Evolutionary conservation across 257 asterid species (phyloP).

Genomic region (Leonotis leonurus): DNA sequence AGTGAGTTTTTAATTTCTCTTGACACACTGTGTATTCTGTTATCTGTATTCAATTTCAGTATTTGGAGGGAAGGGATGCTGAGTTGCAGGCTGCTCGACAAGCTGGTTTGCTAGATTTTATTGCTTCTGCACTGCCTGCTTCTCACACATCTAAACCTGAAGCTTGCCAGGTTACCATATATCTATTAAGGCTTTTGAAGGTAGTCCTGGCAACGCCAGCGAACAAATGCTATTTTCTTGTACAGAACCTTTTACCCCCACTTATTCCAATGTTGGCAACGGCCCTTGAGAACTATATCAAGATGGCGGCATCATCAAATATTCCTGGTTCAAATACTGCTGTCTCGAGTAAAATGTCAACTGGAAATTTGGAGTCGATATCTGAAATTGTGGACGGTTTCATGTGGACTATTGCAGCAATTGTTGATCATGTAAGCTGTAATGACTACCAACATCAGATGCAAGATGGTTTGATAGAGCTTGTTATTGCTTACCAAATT

Average conservation of each 20-base stretch:
- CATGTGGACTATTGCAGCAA: slow-evolving; percentile 68
- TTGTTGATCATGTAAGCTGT: slow-evolving; percentile 60
- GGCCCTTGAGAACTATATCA: slow-evolving; percentile 85
- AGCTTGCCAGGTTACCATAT: slow-evolving; percentile 82
- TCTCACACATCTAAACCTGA: slow-evolving; percentile 94
- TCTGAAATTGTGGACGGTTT: slow-evolving; percentile 82
- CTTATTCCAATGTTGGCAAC: slow-evolving; percentile 93
- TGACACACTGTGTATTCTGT: slow-evolving; percentile 8
- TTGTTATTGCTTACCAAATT: slow-evolving; percentile 81
- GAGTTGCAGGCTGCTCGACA: slow-evolving; percentile 96
- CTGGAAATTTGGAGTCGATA: slow-evolving; percentile 51
- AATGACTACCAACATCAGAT: slow-evolving; percentile 65
- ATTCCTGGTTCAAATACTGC: slow-evolving; percentile 46
- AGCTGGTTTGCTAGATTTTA: slow-evolving; percentile 94
- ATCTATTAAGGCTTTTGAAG: slow-evolving; percentile 78
- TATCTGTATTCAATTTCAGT: slow-evolving; percentile 34
- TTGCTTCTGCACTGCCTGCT: slow-evolving; percentile 98
- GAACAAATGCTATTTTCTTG: slow-evolving; percentile 85
- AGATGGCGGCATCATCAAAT: slow-evolving; percentile 81
- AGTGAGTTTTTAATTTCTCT: slow-evolving; percentile 18
- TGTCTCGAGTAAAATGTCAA: slow-evolving; percentile 48
- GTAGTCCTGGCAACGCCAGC: slow-evolving; percentile 49
- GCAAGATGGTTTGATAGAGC: slow-evolving; percentile 88
- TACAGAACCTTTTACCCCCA: slow-evolving; percentile 93
- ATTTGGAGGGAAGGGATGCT: slow-evolving; percentile 88